phyloP scores from a whole-genome alignment of 345 rosid species.

The Gossypium australe region DNA sequence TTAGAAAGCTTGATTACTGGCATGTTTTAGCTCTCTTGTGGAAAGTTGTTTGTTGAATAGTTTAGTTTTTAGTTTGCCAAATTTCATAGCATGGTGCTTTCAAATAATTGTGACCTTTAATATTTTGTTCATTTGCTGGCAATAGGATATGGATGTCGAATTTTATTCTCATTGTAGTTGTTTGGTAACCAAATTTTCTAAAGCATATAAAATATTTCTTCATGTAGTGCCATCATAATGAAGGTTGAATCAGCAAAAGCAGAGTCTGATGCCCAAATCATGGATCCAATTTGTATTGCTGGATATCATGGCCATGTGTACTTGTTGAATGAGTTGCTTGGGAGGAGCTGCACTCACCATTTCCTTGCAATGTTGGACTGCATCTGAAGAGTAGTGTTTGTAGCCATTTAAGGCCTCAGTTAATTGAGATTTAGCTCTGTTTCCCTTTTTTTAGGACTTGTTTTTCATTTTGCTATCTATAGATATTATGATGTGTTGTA shows the following conservation, averaged over 20 bases:
- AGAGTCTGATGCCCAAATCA: background rate
- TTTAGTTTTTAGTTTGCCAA: too few relatives aligned
- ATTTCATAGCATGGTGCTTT: too few relatives aligned
- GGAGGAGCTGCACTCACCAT: background rate
- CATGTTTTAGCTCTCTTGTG: too few relatives aligned
- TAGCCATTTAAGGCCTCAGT: background rate
- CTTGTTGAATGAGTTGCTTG: background rate
- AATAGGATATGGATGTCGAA: background rate
- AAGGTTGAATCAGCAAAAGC: background rate
- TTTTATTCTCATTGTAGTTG: background rate
- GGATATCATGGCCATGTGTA: background rate
- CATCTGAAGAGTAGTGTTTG: background rate
- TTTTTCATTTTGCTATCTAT: too few relatives aligned
- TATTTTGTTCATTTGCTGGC: background rate
- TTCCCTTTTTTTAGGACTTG: background rate
- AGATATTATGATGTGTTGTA: too few relatives aligned
- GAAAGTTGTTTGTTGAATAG: too few relatives aligned
- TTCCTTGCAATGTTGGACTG: background rate
- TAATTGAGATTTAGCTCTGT: background rate
- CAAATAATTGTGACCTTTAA: too few relatives aligned
- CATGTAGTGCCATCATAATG: slow-evolving; percentile 8
- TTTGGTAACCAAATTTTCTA: background rate
- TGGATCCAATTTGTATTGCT: background rate
- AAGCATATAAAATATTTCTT: background rate
- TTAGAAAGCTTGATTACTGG: too few relatives aligned